Base-by-base conservation (phyloP, 371 early-diverging fungal genomes). In the Apophysomyces trapeziformis region DNA sequence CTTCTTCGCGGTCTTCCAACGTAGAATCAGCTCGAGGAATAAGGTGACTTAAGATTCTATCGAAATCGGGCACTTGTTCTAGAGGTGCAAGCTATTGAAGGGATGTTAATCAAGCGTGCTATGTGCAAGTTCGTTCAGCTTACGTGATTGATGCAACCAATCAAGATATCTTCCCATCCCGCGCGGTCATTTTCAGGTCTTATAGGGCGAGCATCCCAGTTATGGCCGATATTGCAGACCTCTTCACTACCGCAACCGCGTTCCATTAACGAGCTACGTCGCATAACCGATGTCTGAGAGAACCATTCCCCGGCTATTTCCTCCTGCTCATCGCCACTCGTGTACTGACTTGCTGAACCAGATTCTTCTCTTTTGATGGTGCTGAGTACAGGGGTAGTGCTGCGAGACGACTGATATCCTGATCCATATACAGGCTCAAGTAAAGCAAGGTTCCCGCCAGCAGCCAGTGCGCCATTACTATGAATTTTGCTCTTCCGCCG, bases 131-230 rank as follows among this genome's bases (percentile, higher is more conserved):
- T 26, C 32, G 32, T 26, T 26, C 6, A 11, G 32, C 69, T 45
- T 74, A 81, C 82, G 64, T 83, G 77, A 66, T 83, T 74, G 7
- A 83, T 59, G 36, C 77, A 80, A 0, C 83, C 83, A 61, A 83
- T 78, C 54, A 83, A 65, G 2, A 75, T 74, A 68, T 78, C 73
- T 61, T 77, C 79, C 83, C 83, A 83, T 41, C 80, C 80, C 57
- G 70, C 61, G 12, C 83, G 69, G 45, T 83, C 78, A 50, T 76
- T 68, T 16, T 62, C 66, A 5, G 68, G 66, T 32, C 68, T 67
- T 2, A 83, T 71, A 0, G 73, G 68, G 14, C 70, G 69, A 32
- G 61, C 39, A 59, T 80, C 79, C 83, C 83, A 83, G 32, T 67
- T 66, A 5, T 54, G 16, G 32, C 77, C 69, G 54, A 78, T 63